Evolutionary conservation across 2,329 filamentous ascomycete species (phyloP).

Genomic region (Colletotrichum gigasporum): DNA sequence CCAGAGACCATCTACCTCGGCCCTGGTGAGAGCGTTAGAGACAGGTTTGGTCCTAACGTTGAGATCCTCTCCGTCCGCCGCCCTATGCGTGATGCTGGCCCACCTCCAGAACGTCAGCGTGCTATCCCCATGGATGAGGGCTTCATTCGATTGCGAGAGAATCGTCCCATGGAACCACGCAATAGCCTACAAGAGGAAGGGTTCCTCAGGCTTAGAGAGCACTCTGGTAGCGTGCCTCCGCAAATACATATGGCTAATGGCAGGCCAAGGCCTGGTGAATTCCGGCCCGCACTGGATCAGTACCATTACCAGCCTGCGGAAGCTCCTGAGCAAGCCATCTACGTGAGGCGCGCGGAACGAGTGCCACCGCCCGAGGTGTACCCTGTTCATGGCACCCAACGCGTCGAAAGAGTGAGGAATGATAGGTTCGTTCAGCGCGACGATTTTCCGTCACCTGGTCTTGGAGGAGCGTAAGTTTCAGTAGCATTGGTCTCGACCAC

Average conservation of each 20-base stretch:
- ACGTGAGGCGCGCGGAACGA: constrained; percentile 17
- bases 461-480: constrained; percentile 16
- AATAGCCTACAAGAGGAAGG: constrained; percentile 19
- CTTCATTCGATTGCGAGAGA: constrained; percentile 24
- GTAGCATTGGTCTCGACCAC: neutral
- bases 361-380: neutral
- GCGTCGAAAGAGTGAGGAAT: neutral
- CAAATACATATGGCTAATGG: neutral
- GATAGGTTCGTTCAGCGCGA: neutral
- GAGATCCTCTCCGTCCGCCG: constrained; percentile 30
- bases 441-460: neutral
- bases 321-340: constrained; percentile 6
- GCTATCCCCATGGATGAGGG: constrained; percentile 10
- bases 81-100: constrained; percentile 11
- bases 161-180: neutral
- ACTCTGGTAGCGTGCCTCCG: neutral
- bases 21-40: constrained; percentile 45
- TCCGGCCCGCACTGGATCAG: neutral
- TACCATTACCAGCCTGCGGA: neutral
- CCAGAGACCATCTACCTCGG: constrained; percentile 32
- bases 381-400: neutral
- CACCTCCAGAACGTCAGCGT: neutral
- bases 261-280: neutral
- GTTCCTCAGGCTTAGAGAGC: constrained; percentile 24
- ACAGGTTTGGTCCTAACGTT: constrained; percentile 25